Evolutionary conservation across 2,329 filamentous ascomycete species (phyloP).

Genomic region (Fusarium penzigii): DNA sequence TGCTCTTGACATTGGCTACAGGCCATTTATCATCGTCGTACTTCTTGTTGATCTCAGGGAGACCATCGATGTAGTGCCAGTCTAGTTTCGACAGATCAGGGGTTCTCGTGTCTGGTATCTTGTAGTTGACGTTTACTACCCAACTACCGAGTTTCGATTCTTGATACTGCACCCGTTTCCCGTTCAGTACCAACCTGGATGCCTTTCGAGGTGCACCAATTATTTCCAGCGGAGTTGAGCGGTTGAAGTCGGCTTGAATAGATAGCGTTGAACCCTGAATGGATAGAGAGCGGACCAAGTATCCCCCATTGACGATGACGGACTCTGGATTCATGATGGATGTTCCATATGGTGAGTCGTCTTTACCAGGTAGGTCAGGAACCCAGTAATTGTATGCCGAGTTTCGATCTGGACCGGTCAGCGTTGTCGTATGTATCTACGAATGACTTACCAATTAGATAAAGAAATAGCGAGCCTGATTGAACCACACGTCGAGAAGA

Average conservation of each 20-base stretch:
- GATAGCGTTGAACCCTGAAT: slow-evolving; percentile 57
- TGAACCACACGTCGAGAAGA: slow-evolving; percentile 32
- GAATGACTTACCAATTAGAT: slow-evolving; percentile 36
- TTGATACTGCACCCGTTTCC: slow-evolving; percentile 37
- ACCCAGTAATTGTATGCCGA: slow-evolving; percentile 71
- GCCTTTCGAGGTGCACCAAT: slow-evolving; percentile 59
- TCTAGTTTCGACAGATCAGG: slow-evolving; percentile 55
- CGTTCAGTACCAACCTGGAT: slow-evolving; percentile 47
- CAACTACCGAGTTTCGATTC: slow-evolving; percentile 48
- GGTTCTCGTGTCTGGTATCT: slow-evolving; percentile 54
- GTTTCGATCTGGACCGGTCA: slow-evolving; percentile 53
- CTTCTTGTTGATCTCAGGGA: slow-evolving; percentile 64
- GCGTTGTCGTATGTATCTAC: no score
- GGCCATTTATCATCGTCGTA: slow-evolving; percentile 74
- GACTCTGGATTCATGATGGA: slow-evolving; percentile 34
- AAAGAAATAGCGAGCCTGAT: slow-evolving; percentile 42
- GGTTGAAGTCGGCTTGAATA: slow-evolving; percentile 71
- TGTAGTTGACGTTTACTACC: slow-evolving; percentile 48
- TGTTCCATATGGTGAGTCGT: slow-evolving; percentile 33
- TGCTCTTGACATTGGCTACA: slow-evolving; percentile 55
- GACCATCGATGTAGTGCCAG: slow-evolving; percentile 71
- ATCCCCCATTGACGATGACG: slow-evolving; percentile 61
- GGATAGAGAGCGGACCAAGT: slow-evolving; percentile 62
- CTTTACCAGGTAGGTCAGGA: slow-evolving; percentile 49
- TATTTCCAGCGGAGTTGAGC: slow-evolving; percentile 67